Evolutionary conservation across 2,329 filamentous ascomycete genomes (phyloP).

Genomic region (Alternaria gaisen): DNA sequence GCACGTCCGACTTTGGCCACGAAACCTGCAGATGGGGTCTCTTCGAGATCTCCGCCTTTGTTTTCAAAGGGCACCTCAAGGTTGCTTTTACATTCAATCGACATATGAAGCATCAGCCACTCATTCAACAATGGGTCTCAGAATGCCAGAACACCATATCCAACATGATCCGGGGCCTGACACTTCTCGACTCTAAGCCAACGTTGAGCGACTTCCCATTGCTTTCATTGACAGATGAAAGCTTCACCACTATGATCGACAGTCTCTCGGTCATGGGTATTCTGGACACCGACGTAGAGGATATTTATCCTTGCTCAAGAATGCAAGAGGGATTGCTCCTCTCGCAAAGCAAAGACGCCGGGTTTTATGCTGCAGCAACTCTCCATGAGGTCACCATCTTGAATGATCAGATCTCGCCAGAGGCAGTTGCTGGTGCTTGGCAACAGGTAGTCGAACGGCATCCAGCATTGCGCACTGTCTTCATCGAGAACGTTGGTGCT

Average conservation of each 20-base stretch:
- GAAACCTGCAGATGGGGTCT: slow-evolving; percentile 58
- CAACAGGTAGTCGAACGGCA: slow-evolving; percentile 40
- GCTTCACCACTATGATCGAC: slow-evolving; percentile 51
- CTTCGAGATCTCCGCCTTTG: slow-evolving; percentile 63
- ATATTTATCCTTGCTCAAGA: slow-evolving; percentile 47
- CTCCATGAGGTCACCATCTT: slow-evolving; percentile 37
- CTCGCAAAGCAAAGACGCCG: slow-evolving; percentile 42
- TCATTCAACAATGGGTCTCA: slow-evolving; percentile 56
- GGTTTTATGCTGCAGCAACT: slow-evolving; percentile 45
- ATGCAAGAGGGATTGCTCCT: slow-evolving; percentile 47
- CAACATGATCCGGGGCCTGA: slow-evolving; percentile 39
- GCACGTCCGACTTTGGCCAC: slow-evolving; percentile 56
- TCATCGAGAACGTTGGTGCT: slow-evolving; percentile 41
- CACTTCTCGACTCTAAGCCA: slow-evolving; percentile 37
- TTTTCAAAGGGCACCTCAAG: slow-evolving; percentile 57
- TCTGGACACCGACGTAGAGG: slow-evolving; percentile 51
- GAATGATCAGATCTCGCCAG: slow-evolving; percentile 19
- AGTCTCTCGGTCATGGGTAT: slow-evolving; percentile 53
- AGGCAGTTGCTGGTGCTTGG: slow-evolving; percentile 39
- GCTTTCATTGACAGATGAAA: slow-evolving; percentile 55
- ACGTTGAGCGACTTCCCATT: slow-evolving; percentile 58
- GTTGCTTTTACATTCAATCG: slow-evolving; percentile 63
- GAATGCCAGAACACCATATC: slow-evolving; percentile 49
- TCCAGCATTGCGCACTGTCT: slow-evolving; percentile 43
- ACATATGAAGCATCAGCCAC: slow-evolving; percentile 57